Evolutionary conservation across 2,329 filamentous ascomycete species (phyloP), one percentile per base, ranked within the genome.

Genomic region (Leptographium radiaticola): DNA sequence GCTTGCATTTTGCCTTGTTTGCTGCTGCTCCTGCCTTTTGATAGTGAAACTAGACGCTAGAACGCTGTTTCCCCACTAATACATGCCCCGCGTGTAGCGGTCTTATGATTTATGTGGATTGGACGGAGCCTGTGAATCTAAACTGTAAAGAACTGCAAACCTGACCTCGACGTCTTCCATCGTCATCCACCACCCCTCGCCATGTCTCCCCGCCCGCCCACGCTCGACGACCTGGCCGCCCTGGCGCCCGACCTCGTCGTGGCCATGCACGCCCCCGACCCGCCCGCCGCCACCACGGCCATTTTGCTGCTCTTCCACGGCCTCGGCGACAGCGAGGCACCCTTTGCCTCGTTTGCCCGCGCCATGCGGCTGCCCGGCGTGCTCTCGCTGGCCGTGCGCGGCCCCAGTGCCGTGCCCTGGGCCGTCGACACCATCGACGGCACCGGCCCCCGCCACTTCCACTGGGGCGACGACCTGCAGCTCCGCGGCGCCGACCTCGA

Each of bases 221-320:
- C 10, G 67, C 68, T 16, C n/a, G n/a, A n/a, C n/a, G 77, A 81
- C 64, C 79, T 81, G 59, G 57, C 67, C 40, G 60, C 70, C 34
- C 68, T 77, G 42, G 59, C 66, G 25, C 62, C 70, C 42, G 63
- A 63, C 46, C 67, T 78, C 52, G 68, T 69, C 13, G 62, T 74
- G 55, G 68, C 71, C 51, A 65, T 77, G 47, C 70, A 75, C 60
- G 75, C 71, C 63, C 75, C 76, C 44, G 66, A 71, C 33, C 74
- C 77, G 25, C 70, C 77, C 40, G 79, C 85, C 57, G 77, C 77
- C 13, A 80, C 84, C 11, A 86, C 82, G 45, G 84, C 90, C 61
- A 75, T 94, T 60, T 80, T 95, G 57, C 70, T 95, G 63, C 78
- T 95, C 51, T 80, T 95, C 55, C 89, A 95, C 67, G 89, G 89